These are phyloP conservation scores for Citrus australasica DNA, from an alignment of 345 rosid species.

Conservation along the genomic window DNA sequence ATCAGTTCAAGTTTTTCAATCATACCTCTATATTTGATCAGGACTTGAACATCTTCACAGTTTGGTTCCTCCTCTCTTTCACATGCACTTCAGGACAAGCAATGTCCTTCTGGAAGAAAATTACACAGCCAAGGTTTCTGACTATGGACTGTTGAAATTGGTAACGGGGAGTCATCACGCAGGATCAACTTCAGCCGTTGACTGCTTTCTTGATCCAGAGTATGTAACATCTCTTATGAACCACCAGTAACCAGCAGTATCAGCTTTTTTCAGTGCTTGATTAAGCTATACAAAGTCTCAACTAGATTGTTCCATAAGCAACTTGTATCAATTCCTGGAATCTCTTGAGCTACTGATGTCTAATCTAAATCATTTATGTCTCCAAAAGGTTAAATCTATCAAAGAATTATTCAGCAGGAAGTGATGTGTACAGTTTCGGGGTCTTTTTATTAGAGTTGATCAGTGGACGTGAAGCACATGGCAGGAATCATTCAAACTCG, in stretches of 20 bases:
- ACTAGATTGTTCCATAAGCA: not conserved
- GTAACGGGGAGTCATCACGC: conserved; percentile 15
- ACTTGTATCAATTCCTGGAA: not conserved
- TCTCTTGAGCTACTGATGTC: not conserved
- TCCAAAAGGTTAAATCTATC: conserved; percentile 25
- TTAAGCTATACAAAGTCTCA: not conserved
- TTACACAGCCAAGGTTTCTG: conserved; percentile 38
- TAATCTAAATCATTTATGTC: not conserved
- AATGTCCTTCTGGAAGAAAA: conserved; percentile 42
- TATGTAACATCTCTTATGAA: conserved; percentile 19
- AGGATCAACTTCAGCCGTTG: conserved; percentile 39
- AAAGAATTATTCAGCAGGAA: conserved; percentile 20
- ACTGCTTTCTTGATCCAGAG: conserved; percentile 49
- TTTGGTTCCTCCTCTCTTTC: conserved; percentile 40
- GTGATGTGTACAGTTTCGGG: conserved; percentile 46
- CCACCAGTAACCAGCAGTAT: not conserved
- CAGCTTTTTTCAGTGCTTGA: not conserved
- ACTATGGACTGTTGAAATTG: conserved; percentile 34
- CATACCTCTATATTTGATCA: conserved; percentile 18
- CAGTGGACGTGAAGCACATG: conserved; percentile 34
- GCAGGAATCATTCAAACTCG: conserved; percentile 7
- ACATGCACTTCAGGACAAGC: conserved; percentile 47
- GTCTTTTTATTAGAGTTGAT: conserved; percentile 41
- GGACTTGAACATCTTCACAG: conserved; percentile 50
- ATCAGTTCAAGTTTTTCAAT: not conserved